Evolutionary conservation across 371 early-diverging fungal genomes (phyloP).

Genomic region (Mortierella sp.): DNA sequence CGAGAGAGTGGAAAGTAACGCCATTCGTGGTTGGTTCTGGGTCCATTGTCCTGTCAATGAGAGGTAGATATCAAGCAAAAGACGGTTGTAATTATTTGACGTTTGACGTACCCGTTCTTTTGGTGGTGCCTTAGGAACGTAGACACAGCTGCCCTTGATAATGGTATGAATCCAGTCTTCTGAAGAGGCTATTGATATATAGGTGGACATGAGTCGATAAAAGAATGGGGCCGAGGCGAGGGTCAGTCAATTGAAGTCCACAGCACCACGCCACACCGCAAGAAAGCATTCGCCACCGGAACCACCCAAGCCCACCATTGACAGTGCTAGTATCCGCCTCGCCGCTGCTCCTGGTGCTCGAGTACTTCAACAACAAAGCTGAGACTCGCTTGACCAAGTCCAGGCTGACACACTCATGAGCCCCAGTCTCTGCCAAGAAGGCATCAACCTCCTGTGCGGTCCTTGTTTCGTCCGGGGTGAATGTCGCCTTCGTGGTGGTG

Average conservation of each 20-base stretch:
- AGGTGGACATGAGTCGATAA: not conserved
- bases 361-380: slow-evolving; percentile 26
- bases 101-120: slow-evolving; percentile 31
- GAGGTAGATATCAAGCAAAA: not conserved
- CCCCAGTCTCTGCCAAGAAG: not conserved
- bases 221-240: too few species aligned
- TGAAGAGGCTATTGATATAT: slow-evolving; percentile 12
- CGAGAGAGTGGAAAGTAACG: too few species aligned
- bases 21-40: too few species aligned
- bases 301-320: too few species aligned
- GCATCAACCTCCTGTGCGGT: slow-evolving; percentile 16
- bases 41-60: too few species aligned
- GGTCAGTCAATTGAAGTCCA: not conserved
- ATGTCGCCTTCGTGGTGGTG: not conserved
- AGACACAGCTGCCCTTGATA: slow-evolving; percentile 46
- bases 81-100: not conserved
- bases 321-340: not conserved
- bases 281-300: too few species aligned
- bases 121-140: slow-evolving; percentile 36
- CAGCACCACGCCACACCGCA: not conserved
- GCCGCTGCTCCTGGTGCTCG: not conserved
- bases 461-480: slow-evolving; percentile 10
- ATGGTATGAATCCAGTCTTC: slow-evolving; percentile 47
- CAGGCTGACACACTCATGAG: slow-evolving; percentile 25
- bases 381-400: slow-evolving; percentile 42